Conservation (phyloP, 2,329 filamentous ascomycete genomes). For the Metarhizium rileyi region DNA sequence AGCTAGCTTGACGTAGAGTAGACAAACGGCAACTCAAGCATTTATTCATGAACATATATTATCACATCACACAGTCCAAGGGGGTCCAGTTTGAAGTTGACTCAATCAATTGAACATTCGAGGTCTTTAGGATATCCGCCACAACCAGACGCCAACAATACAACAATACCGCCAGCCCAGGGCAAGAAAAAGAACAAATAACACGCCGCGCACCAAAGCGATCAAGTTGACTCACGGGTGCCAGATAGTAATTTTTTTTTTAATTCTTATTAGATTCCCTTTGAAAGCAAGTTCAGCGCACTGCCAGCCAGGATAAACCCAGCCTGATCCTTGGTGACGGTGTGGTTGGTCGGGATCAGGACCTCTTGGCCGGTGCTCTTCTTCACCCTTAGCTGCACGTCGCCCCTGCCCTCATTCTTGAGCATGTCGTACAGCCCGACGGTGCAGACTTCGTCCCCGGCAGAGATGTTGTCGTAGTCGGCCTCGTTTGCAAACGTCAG, state of each 20-base stretch:
- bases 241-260: neutral
- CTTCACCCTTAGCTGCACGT: constrained; percentile 62
- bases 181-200: neutral
- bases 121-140: neutral
- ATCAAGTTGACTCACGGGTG: neutral
- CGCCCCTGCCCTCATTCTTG: constrained; percentile 63
- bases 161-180: constrained; percentile 1
- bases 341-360: constrained; percentile 71
- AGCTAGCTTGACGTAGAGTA: neutral
- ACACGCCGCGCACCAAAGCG: neutral
- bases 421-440: constrained; percentile 79
- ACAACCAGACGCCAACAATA: neutral
- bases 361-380: constrained; percentile 52
- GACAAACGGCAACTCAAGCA: neutral
- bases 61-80: neutral
- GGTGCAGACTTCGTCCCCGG: constrained; percentile 75
- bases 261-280: constrained; percentile 27
- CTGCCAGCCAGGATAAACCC: constrained; percentile 88
- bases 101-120: neutral
- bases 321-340: constrained; percentile 81
- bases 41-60: neutral
- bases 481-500: constrained; percentile 81
- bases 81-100: neutral
- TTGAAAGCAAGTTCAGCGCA: constrained; percentile 81
- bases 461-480: constrained; percentile 77